Evolutionary conservation across 441 rosid species (phyloP).

Genomic region (Adansonia gregorii): DNA sequence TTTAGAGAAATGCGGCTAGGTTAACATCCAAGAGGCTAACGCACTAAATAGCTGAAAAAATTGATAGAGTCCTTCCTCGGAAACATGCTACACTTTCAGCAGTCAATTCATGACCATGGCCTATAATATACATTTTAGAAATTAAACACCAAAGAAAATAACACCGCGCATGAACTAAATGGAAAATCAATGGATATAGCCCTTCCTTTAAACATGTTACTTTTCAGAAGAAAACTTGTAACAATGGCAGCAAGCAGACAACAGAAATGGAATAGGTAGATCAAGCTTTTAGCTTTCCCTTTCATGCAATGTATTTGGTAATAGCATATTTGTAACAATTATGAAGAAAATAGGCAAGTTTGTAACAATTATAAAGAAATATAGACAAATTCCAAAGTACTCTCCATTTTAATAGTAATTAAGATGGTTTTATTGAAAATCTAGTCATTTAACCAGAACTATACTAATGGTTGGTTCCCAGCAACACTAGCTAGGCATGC

Average conservation of each 20-base stretch:
- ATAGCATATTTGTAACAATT: too few species aligned
- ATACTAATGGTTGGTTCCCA: neutral
- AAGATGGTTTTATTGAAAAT: slow-evolving; percentile 6
- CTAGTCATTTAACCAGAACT: neutral
- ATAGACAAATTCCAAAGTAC: neutral
- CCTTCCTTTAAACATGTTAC: neutral
- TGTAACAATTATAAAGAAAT: neutral
- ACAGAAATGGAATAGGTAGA: neutral
- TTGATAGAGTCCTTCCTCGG: too few species aligned
- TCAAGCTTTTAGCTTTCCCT: neutral
- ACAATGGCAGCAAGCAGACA: neutral
- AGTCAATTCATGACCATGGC: neutral
- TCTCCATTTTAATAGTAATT: neutral
- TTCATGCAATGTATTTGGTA: neutral
- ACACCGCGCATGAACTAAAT: neutral
- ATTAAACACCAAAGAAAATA: neutral
- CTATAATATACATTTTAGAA: neutral
- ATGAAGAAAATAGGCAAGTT: too few species aligned
- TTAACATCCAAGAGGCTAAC: too few species aligned
- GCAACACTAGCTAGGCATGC: neutral
- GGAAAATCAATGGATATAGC: too few species aligned
- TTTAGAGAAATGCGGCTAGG: too few species aligned
- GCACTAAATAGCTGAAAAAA: too few species aligned
- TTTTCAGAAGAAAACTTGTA: neutral
- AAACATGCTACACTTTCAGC: too few species aligned